Base-by-base conservation (phyloP, 495 filamentous ascomycete genomes). In the Cladorrhinum samala region DNA sequence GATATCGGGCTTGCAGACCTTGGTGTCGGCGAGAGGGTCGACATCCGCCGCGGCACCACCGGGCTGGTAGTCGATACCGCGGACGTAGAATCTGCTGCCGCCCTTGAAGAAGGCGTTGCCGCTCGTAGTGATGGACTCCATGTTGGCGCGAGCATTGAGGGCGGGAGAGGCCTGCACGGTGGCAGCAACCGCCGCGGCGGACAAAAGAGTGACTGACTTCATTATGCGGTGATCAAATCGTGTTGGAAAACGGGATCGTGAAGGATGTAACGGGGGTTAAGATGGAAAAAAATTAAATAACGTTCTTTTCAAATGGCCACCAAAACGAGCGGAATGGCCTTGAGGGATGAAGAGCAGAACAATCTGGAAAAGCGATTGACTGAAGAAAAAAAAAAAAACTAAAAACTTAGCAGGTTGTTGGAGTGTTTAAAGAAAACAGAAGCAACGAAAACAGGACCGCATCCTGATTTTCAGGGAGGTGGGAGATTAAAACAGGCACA, bases 41-140 rank as follows among this genome's bases (percentile, higher is more conserved):
- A 91, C 18, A 50, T 67, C 61, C 33, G 46, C 65, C 7, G 50
- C 61, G 52, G 88, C 86, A 57, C 92, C 93, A 59, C 92, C 91
- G 52, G 91, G 91, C 71, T 96, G 91, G 72, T 95, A 96, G 76
- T 95, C 93, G 59, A 98, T 83, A 67, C 93, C 93, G 49, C 91
- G 88, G 50, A 98, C 82, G 72, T 95, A 96, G 82, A 96, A 98
- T 57, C 93, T 83, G 24, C 84, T 67, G 49, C 80, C 69, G 51
- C 89, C 91, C 62, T 86, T 78, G 76, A 90, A 96, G 81, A 96
- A 96, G 55, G 93, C 89, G 55, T 74, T 75, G 41, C 71, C 72
- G 17, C 61, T 74, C 27, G 61, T 59, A 8, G 72, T 73, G 57
- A 75, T 68, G 49, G 72, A 70, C 20, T 67, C 60, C 54, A 72